Percentiles rank a stretch among this genome's conserved stretches.
These are phyloP conservation scores for Croton laevigatus DNA, from an alignment of 441 rosid species.

Conservation along the genomic window DNA sequence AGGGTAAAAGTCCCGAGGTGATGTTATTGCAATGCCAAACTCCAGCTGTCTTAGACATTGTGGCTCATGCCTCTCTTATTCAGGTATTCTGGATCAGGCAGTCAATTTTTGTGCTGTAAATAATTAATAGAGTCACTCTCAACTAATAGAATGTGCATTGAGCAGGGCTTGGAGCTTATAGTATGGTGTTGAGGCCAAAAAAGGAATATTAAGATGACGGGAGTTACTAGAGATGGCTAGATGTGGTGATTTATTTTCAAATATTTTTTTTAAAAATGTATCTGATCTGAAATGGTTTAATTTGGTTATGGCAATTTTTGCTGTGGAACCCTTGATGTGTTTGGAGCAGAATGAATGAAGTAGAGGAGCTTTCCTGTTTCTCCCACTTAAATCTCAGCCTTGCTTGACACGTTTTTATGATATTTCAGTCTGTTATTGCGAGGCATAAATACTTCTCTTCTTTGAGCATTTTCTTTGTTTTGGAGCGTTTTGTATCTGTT, in stretches of 20 bases:
- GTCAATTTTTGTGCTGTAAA: conserved; percentile 27
- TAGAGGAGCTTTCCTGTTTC: conserved; percentile 26
- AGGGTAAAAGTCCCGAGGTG: conserved; percentile 27
- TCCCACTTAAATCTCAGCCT: conserved; percentile 20
- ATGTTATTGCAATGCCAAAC: conserved; percentile 22
- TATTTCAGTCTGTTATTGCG: neutral
- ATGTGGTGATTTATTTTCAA: conserved; percentile 28
- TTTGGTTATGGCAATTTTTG: conserved; percentile 30
- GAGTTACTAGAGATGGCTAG: conserved; percentile 25
- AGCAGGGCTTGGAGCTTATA: conserved; percentile 41
- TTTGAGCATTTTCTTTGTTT: neutral
- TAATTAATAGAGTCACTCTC: conserved; percentile 9
- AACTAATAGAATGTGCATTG: conserved; percentile 33
- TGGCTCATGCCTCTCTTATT: conserved; percentile 22
- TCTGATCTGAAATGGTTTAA: conserved; percentile 26
- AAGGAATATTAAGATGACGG: conserved; percentile 13
- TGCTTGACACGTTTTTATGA: neutral
- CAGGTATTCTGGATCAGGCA: conserved; percentile 37
- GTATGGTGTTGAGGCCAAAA: conserved; percentile 21
- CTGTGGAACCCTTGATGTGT: conserved; percentile 36
- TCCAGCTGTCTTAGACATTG: conserved; percentile 14
- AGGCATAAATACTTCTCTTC: neutral
- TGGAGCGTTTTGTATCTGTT: too few relatives aligned
- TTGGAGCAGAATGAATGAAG: conserved; percentile 35
- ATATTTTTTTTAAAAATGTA: conserved; percentile 27